Evolutionary conservation across 2,329 filamentous ascomycete genomes (phyloP), one percentile per base, ranked within the genome.

Genomic region (Karstenula rhodostoma): DNA sequence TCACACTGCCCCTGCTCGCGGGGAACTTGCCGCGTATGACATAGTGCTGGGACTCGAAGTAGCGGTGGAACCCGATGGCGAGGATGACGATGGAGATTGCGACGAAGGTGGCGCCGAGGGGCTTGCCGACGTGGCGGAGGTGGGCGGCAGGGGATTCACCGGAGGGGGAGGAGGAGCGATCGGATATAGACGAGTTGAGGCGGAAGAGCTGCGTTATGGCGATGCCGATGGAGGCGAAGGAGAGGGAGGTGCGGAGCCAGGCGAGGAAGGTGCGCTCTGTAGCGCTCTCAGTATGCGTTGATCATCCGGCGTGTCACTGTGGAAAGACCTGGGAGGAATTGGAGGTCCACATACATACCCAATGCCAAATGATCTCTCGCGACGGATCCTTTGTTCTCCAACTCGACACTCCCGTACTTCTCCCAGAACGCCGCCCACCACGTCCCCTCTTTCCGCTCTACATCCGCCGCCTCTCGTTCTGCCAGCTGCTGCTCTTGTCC

Each of bases 301-400:
- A 33, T 35, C 22, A 4, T 35, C 33, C 12, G 19, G 25, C 47
- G 47, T 48, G 13, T 32, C n/a, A 33, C 29, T 37, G 40, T 17
- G 33, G 47, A n/a, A 17, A 60, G 29, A 10, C 29, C 29, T 32
- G 12, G 12, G 23, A 80, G 54, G 79, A 55, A 15, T 37, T 37
- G 19, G 46, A 10, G 17, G 22, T 43, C 50, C 42, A 40, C 80
- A 49, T 78, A 94, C 91, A 49, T 78, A 94, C 91, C 91, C 51
- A 95, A 80, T 23, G 92, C 92, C 57, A 95, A 81, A 79, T 95
- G 92, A 77, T 95, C 92, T 70, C 92, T 83, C 12, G 92, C 92
- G 42, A 94, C 91, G 73, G 89, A 92, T 42, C 92, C 92, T 78
- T 93, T 94, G 73, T 95, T 95, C 77, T 95, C 92, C 61, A 95